These are phyloP conservation scores for Papiliotrema laurentii DNA, from an alignment of 1,284 basidiomycete genomes.

Conservation along the genomic window DNA sequence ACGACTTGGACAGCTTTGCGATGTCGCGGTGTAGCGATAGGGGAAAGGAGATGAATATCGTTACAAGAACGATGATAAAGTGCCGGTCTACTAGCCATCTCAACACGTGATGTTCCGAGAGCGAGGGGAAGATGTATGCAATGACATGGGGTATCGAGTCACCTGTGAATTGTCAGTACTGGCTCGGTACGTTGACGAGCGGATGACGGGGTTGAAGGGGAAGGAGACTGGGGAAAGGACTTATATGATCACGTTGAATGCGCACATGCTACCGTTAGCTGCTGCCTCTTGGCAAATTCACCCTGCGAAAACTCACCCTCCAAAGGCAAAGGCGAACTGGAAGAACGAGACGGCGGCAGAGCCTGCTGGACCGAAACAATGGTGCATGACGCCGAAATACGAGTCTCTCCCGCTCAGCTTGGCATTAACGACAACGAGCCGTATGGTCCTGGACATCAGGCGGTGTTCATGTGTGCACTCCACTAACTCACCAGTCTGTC, in stretches of 20 bases:
- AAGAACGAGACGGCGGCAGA: slow-evolving; percentile 93
- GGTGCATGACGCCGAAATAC: slow-evolving; percentile 95
- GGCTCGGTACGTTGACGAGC: no score
- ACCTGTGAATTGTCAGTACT: slow-evolving; percentile 50
- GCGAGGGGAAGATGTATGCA: slow-evolving; percentile 74
- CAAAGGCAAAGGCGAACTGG: slow-evolving; percentile 96
- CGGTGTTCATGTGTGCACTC: slow-evolving; percentile 1
- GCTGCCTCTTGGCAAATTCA: neutral
- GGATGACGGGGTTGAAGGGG: no score
- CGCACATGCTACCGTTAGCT: slow-evolving; percentile 73
- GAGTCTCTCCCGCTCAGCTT: slow-evolving; percentile 89
- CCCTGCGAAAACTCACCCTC: slow-evolving; percentile 56
- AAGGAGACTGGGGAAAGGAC: slow-evolving; percentile 2
- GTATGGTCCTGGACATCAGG: slow-evolving; percentile 61
- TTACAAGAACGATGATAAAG: slow-evolving; percentile 81
- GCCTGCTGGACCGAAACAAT: slow-evolving; percentile 84
- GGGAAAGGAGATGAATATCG: slow-evolving; percentile 84
- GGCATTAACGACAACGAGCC: slow-evolving; percentile 89
- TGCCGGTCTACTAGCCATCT: slow-evolving; percentile 76
- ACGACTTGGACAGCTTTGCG: slow-evolving; percentile 90
- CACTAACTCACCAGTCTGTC: slow-evolving; percentile 70
- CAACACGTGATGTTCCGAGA: slow-evolving; percentile 63
- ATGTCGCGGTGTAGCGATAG: slow-evolving; percentile 95
- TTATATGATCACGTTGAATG: slow-evolving; percentile 77
- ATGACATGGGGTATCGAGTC: slow-evolving; percentile 97